Evolutionary conservation across 257 asterid genomes (phyloP), one percentile per base, ranked within the genome.

Genomic region (Avicennia marina): DNA sequence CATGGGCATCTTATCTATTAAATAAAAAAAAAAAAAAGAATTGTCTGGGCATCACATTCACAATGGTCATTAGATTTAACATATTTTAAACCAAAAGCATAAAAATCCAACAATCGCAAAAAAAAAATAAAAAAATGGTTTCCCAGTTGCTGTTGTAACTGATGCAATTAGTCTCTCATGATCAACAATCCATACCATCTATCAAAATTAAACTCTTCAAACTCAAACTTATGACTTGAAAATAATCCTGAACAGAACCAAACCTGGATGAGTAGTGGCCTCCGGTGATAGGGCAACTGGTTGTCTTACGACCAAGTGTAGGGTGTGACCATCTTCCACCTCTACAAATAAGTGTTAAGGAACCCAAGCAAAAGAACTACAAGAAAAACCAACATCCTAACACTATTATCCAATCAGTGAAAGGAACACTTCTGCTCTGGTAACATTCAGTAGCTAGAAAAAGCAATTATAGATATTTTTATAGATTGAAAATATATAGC

Each of bases 311-410:
- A 91, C 90, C 75, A 91, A 76, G 78, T 91, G 98, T 61, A 91
- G 72, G 27, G 98, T 87, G 72, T 91, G 98, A 47, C 98, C 98
- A 69, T 91, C 98, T 78, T 91, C 98, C 61, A 91, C 98, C 21
- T 91, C 98, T 91, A 71, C 53, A 64, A 36, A 53, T 29, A 62
- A 64, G 66, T 20, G 70, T 87, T 62, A 82, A 87, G 95, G 90
- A 84, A 73, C 78, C 36, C 68, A 36, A 62, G 29, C 56, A 67
- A 53, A 68, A 60, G 27, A 47, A 21, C 39, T 41, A 15, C 7
- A 40, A 44, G 33, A 50, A 22, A 33, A 20, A 11, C 2, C 25
- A 56, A 62, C 26, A 46, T 18, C 49, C 17, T 31, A 40, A 44
- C 41, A 39, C 11, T 10, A 46, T 46, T 44, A 58, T 47, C 43